Evolutionary conservation across 2,329 filamentous ascomycete genomes (phyloP), one percentile per base, ranked within the genome.

Genomic region (Sporothrix pallida): DNA sequence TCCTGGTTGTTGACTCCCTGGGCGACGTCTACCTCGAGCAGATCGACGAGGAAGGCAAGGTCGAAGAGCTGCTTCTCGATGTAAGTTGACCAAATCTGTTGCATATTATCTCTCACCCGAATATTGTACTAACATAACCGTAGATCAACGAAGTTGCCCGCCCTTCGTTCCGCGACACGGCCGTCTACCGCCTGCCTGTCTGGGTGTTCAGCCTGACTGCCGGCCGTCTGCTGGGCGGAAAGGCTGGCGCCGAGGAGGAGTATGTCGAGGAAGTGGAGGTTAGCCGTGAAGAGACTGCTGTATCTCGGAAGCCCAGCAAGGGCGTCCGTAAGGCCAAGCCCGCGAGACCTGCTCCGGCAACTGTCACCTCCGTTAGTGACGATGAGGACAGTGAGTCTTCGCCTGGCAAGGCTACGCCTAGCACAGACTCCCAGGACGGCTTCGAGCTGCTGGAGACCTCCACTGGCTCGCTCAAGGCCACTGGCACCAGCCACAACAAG

Each of bases 1-100:
- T 97, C 0, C 86, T 99, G 52, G 91, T 99, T 73, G 96, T 99
- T 3, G 95, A 99, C 82, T 93, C 93, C 0, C 86, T 92, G 10
- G 96, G 96, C 42, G 94, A 98, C 78, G 96, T 99, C 13, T 99
- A 93, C 80, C 86, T 99, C n/a, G 95, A 98, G 82, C 93, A 97
- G 80, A 88, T 93, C 78, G 93, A 94, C 70, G 94, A 95, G 77
- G 93, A 98, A 31, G 96, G 96, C 71, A 90, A 93, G 72, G 88
- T 90, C 46, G 89, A 92, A 77, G 93, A 98, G 80, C 97, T 91
- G 80, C 84, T 98, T 76, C 90, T 99, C 75, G 95, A 99, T 81
- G 90, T 98, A 84, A 87, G 92, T 88, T 17, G 31, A 37, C 9
- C 20, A 23, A 17, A 17, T 42, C 2, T 1, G 48, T 70, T 54